phyloP scores from a whole-genome alignment of 352 stramenopile genomes.

The Globisporangium nodosum region DNA sequence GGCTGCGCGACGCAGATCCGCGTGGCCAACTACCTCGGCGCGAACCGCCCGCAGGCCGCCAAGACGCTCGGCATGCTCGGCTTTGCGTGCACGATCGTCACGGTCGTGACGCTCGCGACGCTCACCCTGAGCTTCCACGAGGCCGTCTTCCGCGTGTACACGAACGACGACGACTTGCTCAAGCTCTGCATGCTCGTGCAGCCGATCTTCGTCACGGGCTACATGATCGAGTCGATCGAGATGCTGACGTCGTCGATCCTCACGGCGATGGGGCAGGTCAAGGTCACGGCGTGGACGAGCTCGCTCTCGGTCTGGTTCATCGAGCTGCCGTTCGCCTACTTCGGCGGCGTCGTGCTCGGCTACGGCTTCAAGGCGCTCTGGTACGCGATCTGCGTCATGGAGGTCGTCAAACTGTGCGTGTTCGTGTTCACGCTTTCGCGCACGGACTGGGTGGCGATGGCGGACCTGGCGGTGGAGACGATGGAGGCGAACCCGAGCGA shows the following conservation, averaged over 20 bases:
- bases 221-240: slow-evolving; percentile 46
- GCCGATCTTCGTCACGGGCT: slow-evolving; percentile 43
- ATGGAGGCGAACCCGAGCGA: slow-evolving; percentile 8
- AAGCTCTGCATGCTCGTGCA: slow-evolving; percentile 39
- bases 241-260: slow-evolving; percentile 40
- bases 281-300: slow-evolving; percentile 36
- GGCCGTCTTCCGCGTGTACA: slow-evolving; percentile 41
- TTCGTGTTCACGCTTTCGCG: slow-evolving; percentile 27
- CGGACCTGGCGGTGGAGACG: slow-evolving; percentile 21
- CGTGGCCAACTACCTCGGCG: too few relatives aligned
- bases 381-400: slow-evolving; percentile 42
- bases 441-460: slow-evolving; percentile 45
- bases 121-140: slow-evolving; percentile 14
- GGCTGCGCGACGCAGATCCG: too few relatives aligned
- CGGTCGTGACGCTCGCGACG: slow-evolving; percentile 19
- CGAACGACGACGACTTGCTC: slow-evolving; percentile 37
- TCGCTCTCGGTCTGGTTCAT: slow-evolving; percentile 40
- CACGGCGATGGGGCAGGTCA: slow-evolving; percentile 46
- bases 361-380: slow-evolving; percentile 40
- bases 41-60: slow-evolving; percentile 52
- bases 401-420: slow-evolving; percentile 35
- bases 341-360: slow-evolving; percentile 32
- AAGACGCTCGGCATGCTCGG: slow-evolving; percentile 56
- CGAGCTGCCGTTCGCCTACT: slow-evolving; percentile 42
- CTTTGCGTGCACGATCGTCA: slow-evolving; percentile 55